Conservation (phyloP, 176 grass and related monocot species). For the Poa annua region DNA sequence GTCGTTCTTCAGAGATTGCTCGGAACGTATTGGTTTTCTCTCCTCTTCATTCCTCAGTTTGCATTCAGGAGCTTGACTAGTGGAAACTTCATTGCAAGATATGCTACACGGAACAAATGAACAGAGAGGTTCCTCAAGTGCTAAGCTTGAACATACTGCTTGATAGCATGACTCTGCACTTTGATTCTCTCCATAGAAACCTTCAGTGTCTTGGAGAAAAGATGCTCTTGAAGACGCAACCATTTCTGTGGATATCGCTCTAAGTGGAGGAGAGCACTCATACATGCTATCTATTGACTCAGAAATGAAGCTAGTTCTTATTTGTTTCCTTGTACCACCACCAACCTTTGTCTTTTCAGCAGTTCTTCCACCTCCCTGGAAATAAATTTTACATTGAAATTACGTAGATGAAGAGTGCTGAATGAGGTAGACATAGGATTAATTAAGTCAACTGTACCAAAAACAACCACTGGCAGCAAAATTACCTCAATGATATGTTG, state of each 20-base stretch:
- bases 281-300: conserved; percentile 65
- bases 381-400: conserved; percentile 39
- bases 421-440: conserved; percentile 12
- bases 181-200: conserved; percentile 41
- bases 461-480: conserved; percentile 10
- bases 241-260: conserved; percentile 58
- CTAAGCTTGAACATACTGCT: conserved; percentile 57
- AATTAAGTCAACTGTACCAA: conserved; percentile 10
- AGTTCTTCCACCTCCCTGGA: conserved; percentile 51
- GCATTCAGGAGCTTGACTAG: conserved; percentile 37
- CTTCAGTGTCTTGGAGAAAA: conserved; percentile 39
- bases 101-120: conserved; percentile 88
- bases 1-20: conserved; percentile 37
- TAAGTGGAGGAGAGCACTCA: conserved; percentile 40
- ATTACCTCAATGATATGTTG: conserved; percentile 53
- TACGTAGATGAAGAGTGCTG: conserved; percentile 1
- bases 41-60: conserved; percentile 37
- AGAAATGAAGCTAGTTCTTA: conserved; percentile 90
- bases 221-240: conserved; percentile 67
- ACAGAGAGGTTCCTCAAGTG: conserved; percentile 71
- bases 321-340: conserved; percentile 53
- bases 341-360: conserved; percentile 34
- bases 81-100: conserved; percentile 51
- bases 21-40: conserved; percentile 25
- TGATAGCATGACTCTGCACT: conserved; percentile 30